phyloP scores from a whole-genome alignment of 2,329 filamentous ascomycete genomes.

The Xylariaceae sp. region DNA sequence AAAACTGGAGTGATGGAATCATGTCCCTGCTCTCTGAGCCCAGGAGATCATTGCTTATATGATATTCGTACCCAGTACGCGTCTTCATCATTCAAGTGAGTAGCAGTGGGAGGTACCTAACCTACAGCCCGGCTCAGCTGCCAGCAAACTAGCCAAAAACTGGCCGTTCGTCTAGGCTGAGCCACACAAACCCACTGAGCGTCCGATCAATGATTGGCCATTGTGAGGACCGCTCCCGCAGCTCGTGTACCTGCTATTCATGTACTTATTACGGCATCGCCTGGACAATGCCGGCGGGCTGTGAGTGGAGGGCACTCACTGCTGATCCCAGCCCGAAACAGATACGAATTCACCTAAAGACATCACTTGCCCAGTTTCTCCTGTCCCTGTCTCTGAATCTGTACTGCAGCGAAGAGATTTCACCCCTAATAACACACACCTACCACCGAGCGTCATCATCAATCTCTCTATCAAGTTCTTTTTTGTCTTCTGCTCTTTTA shows the following conservation, averaged over 20 bases:
- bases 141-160: no score
- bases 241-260: slow-evolving; percentile 6
- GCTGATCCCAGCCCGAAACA: slow-evolving; percentile 22
- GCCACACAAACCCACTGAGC: no score
- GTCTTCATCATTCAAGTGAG: no score
- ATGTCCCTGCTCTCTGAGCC: no score
- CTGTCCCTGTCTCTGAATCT: slow-evolving; percentile 23
- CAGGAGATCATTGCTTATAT: no score
- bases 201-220: no score
- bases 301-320: slow-evolving; percentile 11
- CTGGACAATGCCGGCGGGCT: slow-evolving; percentile 1
- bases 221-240: no score
- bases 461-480: slow-evolving; percentile 18
- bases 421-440: slow-evolving; percentile 16
- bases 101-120: no score
- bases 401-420: slow-evolving; percentile 22
- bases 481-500: slow-evolving; percentile 11
- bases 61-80: no score
- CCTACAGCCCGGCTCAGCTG: no score
- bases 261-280: background rate
- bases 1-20: no score
- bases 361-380: slow-evolving; percentile 19
- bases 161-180: no score
- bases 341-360: slow-evolving; percentile 25
- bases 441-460: slow-evolving; percentile 24